These are phyloP conservation scores for Tricholoma saponaceum DNA, from an alignment of 768 basidiomycete species.

Conservation along the genomic window DNA sequence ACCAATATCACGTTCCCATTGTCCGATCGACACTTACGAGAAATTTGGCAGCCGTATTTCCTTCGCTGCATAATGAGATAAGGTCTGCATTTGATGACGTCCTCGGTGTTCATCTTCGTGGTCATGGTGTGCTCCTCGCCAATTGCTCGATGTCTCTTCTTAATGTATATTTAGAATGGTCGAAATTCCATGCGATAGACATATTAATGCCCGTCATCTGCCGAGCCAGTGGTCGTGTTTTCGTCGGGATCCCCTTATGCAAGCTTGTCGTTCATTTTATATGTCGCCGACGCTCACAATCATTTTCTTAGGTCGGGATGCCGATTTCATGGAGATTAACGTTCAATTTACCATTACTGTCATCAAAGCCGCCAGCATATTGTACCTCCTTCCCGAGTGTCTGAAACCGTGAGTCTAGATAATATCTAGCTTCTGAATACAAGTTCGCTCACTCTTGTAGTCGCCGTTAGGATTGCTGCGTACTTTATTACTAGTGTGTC, in stretches of 20 bases:
- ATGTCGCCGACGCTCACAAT: too few relatives aligned
- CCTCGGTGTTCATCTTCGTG: conserved; percentile 27
- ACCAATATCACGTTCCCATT: conserved; percentile 34
- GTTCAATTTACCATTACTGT: conserved; percentile 29
- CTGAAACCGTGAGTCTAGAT: conserved; percentile 31
- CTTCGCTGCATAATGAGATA: conserved; percentile 44
- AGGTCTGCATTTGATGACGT: conserved; percentile 33
- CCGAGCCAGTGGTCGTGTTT: conserved; percentile 27
- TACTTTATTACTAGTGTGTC: conserved; percentile 6
- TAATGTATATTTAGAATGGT: conserved; percentile 17
- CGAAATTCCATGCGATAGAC: conserved; percentile 13
- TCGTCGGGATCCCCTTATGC: conserved; percentile 32
- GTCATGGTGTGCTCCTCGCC: conserved; percentile 16
- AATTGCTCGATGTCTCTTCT: neutral
- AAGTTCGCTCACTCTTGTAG: neutral
- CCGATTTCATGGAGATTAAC: conserved; percentile 23
- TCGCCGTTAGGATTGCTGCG: conserved; percentile 4
- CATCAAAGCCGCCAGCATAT: conserved; percentile 17
- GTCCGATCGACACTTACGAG: conserved; percentile 31
- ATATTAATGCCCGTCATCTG: conserved; percentile 23
- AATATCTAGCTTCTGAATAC: too few relatives aligned
- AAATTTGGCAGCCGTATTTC: conserved; percentile 29
- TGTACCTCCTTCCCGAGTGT: conserved; percentile 28
- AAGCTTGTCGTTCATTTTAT: neutral
- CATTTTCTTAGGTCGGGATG: conserved; percentile 25